A percentile compares a stretch with the other conserved stretches of the same genome.
phyloP scores from a whole-genome alignment of 1,284 basidiomycete genomes.

The Sporisorium iseilematis-ciliati region DNA sequence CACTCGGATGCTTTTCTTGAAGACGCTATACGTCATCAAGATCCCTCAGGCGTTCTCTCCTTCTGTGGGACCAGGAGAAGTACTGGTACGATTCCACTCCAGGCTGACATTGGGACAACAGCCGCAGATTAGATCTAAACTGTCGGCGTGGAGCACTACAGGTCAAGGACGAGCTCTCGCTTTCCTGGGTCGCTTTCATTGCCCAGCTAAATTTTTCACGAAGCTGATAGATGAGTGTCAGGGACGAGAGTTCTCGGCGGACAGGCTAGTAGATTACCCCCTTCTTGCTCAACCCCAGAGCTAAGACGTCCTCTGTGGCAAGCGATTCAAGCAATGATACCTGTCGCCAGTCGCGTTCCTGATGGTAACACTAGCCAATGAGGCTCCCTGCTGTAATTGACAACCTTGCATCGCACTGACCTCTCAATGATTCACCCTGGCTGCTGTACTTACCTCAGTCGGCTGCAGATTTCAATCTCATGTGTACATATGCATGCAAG shows the following conservation, averaged over 20 bases:
- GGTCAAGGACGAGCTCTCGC: neutral
- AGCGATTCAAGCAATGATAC: too few species aligned
- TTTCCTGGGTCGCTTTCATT: conserved; percentile 5
- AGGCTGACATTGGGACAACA: neutral
- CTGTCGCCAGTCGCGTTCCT: too few species aligned
- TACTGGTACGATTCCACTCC: neutral
- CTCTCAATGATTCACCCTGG: too few species aligned
- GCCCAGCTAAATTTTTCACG: neutral
- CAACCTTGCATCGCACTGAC: too few species aligned
- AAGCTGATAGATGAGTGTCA: neutral
- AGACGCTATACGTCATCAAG: neutral
- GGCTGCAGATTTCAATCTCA: too few species aligned
- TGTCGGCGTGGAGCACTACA: conserved; percentile 5
- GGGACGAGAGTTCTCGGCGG: neutral
- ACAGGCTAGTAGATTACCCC: neutral
- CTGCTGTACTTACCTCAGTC: too few species aligned
- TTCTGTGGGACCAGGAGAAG: neutral
- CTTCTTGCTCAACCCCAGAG: too few species aligned
- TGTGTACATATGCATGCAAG: too few species aligned
- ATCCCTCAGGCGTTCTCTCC: neutral
- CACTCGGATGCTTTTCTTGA: too few species aligned
- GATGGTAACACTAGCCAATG: too few species aligned
- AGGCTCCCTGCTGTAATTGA: too few species aligned
- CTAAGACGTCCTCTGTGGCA: too few species aligned
- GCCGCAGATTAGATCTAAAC: neutral